Evolutionary conservation across 2,329 filamentous ascomycete genomes (phyloP), one percentile per base, ranked within the genome.

Genomic region (Botrytis elliptica): DNA sequence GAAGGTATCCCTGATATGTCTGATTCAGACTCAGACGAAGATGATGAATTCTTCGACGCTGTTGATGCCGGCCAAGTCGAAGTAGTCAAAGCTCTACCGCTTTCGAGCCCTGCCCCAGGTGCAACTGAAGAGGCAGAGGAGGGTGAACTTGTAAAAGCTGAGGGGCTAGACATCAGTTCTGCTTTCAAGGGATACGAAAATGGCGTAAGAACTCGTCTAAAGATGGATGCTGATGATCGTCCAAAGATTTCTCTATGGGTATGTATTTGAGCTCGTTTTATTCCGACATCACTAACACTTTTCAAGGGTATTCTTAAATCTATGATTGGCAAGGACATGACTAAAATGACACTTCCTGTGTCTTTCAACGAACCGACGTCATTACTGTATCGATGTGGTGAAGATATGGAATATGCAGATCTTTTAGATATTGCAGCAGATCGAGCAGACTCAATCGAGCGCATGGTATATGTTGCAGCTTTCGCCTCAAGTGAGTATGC

Each of bases 241-340:
- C 96, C 96, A 0, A 98, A 95, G 85, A 93, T 98, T 75, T 96
- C 93, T 44, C 90, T 99, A 62, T 99, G 96, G 96, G 95, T 97
- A 88, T 84, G 92, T 84, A 29, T 14, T 20, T 55, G 63, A 42
- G 20, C 64, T 72, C 42, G 60, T 20, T 33, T 33, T 52, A 52
- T 42, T 16, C 65, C 62, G 29, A 36, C n/a, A 22, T 52, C 66
- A 67, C 76, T 84, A 75, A 83, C 71, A 62, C 25, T 65, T 42
- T 71, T 71, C 14, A 77, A 98, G 95, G 92, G 92, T 77, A 98
- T 99, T 78, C 85, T 99, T 76, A 99, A 98, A 85, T 98, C 95
- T 36, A 98, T 99, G 96, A 97, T 99, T 83, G 96, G 96, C 76
- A 98, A 99, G 82, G 96, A 99, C 81, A 98, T 99, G 96, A 98